Conservation (phyloP, 2,329 filamentous ascomycete species). For the Pseudogymnoascus sp. region DNA sequence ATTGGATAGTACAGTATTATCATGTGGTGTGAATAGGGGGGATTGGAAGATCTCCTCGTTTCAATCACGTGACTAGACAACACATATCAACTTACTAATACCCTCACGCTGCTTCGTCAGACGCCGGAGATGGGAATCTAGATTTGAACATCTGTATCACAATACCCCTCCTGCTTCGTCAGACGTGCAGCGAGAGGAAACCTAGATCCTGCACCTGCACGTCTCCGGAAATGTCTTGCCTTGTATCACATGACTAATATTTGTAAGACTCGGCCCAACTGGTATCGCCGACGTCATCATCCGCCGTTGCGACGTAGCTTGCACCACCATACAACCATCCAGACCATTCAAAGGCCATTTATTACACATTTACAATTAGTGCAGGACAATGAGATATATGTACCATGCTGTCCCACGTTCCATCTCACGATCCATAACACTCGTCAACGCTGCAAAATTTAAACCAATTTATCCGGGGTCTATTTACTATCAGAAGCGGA, state of each 20-base stretch:
- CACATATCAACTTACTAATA: background rate
- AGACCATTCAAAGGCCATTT: slow-evolving; percentile 1
- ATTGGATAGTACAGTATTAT: background rate
- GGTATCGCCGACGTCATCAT: background rate
- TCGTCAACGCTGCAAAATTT: background rate
- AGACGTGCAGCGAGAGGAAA: background rate
- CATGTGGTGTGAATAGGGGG: background rate
- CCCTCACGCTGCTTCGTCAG: background rate
- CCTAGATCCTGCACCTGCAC: background rate
- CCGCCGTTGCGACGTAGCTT: background rate
- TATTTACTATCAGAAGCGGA: background rate
- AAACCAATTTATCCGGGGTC: background rate
- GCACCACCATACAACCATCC: background rate
- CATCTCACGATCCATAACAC: background rate
- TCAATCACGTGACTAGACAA: too few relatives aligned
- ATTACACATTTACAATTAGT: background rate
- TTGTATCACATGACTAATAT: background rate
- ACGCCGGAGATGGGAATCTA: background rate
- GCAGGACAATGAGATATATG: background rate
- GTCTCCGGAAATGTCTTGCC: background rate
- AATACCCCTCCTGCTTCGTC: background rate
- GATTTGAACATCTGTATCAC: background rate
- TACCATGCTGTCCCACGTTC: background rate
- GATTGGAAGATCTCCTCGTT: too few relatives aligned
- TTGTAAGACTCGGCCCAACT: background rate